These are phyloP conservation scores for Trypanosoma avium DNA, from an alignment of 208 protist genomes.

Conservation along the genomic window DNA sequence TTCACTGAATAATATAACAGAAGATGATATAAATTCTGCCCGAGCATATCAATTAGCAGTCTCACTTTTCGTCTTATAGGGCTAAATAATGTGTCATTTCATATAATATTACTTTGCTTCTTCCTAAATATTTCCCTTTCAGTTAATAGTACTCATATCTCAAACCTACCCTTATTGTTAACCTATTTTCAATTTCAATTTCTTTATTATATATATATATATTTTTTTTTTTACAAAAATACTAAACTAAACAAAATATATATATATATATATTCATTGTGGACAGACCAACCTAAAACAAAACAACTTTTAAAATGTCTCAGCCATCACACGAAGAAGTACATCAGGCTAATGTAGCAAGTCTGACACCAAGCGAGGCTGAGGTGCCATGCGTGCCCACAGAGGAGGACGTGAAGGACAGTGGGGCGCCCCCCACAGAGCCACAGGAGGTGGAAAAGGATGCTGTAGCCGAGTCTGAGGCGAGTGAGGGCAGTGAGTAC, in stretches of 20 bases:
- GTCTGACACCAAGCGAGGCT: background rate
- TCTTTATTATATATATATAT: no score
- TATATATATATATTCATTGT: no score
- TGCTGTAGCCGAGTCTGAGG: background rate
- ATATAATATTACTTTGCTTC: background rate
- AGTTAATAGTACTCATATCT: no score
- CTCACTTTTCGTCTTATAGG: constrained; percentile 8
- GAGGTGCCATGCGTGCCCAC: background rate
- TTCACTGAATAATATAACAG: constrained; percentile 8
- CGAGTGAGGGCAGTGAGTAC: background rate
- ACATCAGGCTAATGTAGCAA: background rate
- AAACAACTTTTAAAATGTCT: constrained; percentile 3
- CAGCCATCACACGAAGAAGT: background rate
- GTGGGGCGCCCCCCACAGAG: background rate
- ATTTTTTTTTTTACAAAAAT: no score
- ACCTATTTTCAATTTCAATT: no score
- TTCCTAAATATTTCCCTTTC: background rate
- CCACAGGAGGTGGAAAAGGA: background rate
- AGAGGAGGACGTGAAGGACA: background rate
- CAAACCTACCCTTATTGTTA: no score
- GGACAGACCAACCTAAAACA: no score
- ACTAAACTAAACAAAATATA: no score
- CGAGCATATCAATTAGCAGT: constrained; percentile 17
- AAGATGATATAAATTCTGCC: constrained; percentile 17
- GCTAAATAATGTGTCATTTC: background rate